phyloP scores from a whole-genome alignment of 2,329 filamentous ascomycete species.

The Pseudocercospora macadamiae region DNA sequence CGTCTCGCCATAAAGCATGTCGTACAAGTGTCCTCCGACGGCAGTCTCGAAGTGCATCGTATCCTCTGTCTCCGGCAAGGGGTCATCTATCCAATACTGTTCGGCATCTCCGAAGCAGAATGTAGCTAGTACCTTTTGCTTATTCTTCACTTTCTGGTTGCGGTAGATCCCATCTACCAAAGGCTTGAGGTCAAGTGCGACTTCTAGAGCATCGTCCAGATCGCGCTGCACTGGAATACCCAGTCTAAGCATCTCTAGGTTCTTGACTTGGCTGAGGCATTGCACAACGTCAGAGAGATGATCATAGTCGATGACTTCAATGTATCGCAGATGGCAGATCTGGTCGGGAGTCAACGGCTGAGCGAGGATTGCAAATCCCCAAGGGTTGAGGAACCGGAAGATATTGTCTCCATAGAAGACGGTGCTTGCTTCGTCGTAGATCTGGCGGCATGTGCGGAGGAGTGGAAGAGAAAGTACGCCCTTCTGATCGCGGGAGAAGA shows the following conservation, averaged over 20 bases:
- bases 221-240: neutral
- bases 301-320: neutral
- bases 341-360: neutral
- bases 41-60: neutral
- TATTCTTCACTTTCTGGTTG: neutral
- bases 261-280: neutral
- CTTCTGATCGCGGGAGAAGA: neutral
- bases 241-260: neutral
- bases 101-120: neutral
- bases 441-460: slow-evolving; percentile 40
- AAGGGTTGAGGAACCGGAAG: slow-evolving; percentile 32
- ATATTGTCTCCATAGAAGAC: slow-evolving; percentile 53
- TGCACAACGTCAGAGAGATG: neutral
- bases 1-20: neutral
- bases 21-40: neutral
- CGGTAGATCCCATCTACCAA: neutral
- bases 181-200: neutral
- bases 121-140: neutral
- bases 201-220: neutral
- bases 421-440: slow-evolving; percentile 44
- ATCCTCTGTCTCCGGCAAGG: neutral
- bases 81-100: neutral
- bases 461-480: neutral
- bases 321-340: neutral
- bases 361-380: slow-evolving; percentile 33